These are phyloP conservation scores for Murraya koenigii DNA, from an alignment of 345 rosid species.

Conservation along the genomic window DNA sequence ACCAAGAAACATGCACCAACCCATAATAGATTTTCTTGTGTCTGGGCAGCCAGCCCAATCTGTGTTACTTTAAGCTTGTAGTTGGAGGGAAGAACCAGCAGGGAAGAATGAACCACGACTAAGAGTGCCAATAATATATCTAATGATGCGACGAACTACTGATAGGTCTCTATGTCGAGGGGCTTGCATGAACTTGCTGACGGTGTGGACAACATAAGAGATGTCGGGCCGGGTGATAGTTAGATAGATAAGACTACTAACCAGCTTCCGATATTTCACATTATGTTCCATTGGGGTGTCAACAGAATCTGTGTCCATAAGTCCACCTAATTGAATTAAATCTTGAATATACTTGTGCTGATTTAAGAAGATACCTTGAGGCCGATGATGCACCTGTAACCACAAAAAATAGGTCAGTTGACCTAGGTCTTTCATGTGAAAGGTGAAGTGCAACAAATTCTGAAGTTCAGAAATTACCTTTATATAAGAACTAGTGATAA, in stretches of 20 bases:
- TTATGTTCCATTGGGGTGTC: not conserved
- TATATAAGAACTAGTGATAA: not conserved
- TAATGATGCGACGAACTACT: not conserved
- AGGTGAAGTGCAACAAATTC: not conserved
- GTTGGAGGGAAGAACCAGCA: not conserved
- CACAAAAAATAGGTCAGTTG: not conserved
- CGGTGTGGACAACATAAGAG: not conserved
- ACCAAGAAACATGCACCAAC: slow-evolving; percentile 7
- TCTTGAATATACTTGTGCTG: not conserved
- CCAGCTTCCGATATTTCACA: not conserved
- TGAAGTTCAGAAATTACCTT: not conserved
- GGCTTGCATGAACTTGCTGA: slow-evolving; percentile 6
- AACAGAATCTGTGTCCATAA: not conserved
- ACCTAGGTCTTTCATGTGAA: slow-evolving; percentile 6
- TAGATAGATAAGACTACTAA: not conserved
- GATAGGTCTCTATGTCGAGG: not conserved
- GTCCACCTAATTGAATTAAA: not conserved
- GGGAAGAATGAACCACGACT: no score
- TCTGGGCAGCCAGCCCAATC: not conserved
- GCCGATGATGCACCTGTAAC: not conserved
- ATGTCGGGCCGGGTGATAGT: not conserved
- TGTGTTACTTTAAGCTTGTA: not conserved
- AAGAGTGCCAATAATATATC: not conserved
- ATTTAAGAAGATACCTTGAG: not conserved
- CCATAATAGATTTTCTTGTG: not conserved